These are phyloP conservation scores for Neonectria punicea DNA, from an alignment of 2,329 filamentous ascomycete genomes.

Conservation along the genomic window DNA sequence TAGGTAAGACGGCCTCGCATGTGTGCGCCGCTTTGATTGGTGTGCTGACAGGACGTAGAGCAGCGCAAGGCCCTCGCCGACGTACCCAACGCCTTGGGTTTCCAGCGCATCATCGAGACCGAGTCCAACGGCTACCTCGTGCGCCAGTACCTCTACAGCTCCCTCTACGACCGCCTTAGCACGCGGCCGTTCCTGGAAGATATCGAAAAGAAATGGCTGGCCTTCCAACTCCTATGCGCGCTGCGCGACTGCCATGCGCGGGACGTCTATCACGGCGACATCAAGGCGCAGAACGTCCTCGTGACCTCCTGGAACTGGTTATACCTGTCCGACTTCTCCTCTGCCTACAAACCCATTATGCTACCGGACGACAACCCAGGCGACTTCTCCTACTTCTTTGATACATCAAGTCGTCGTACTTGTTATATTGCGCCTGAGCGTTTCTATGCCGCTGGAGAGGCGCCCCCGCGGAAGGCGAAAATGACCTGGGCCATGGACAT, in stretches of 20 bases:
- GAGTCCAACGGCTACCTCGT: constrained; percentile 92
- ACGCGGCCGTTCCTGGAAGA: constrained; percentile 96
- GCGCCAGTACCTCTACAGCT: constrained; percentile 95
- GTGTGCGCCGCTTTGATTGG: background rate
- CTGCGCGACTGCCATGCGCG: constrained; percentile 90
- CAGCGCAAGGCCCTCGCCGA: constrained; percentile 83
- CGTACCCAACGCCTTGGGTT: constrained; percentile 90
- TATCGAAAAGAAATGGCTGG: constrained; percentile 98
- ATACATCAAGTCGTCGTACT: constrained; percentile 88
- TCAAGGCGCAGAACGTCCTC: constrained; percentile 96
- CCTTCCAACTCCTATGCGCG: constrained; percentile 93
- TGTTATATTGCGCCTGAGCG: constrained; percentile 96
- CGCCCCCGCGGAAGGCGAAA: constrained; percentile 68
- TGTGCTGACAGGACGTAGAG: constrained; percentile 58
- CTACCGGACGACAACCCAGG: constrained; percentile 96
- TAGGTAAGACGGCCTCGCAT: constrained; percentile 64
- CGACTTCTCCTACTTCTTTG: constrained; percentile 98
- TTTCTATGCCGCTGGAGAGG: constrained; percentile 79
- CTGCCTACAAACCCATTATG: constrained; percentile 92
- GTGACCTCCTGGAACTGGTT: constrained; percentile 99
- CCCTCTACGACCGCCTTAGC: constrained; percentile 95
- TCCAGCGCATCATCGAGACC: constrained; percentile 92
- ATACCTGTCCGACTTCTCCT: constrained; percentile 96
- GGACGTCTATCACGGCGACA: constrained; percentile 95
- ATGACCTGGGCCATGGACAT: constrained; percentile 97